Base-by-base conservation (phyloP, 257 asterid species). In the Penstemon newberryi region DNA sequence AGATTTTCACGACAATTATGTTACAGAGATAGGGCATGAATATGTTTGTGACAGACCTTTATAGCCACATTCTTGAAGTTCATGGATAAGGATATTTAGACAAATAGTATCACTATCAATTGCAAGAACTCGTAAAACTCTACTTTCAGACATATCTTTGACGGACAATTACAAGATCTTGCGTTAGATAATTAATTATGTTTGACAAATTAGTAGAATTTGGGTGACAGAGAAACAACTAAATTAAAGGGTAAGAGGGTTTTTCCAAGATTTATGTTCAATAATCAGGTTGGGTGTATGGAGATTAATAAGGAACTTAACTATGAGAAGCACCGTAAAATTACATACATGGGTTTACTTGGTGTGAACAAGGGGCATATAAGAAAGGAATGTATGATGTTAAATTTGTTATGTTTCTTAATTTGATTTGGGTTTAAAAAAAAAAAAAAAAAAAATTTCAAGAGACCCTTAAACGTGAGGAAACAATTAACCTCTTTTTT, bases 71-170 rank as follows among this genome's bases (percentile, higher is more conserved):
- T 63, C 43, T 39, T 46, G 56, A 25, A 63, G 68, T n/a, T 2
- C 25, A 10, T 44, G 15, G 11, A 44, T 3, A 19, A 63, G 68
- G 4, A 46, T 19, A 45, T 4, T 25, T 19, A 63, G 68, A 33
- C 44, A 63, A 63, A 63, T 45, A 4, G 54, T 33, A 8, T 63
- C 68, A 47, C 47, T 56, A 47, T 63, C 68, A 63, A 63, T 13
- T 2, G 68, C 68, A 46, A 63, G 68, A 19, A 63, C 68, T 5
- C 68, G 18, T 5, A 63, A 47, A 47, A 63, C 57, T 19, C 68
- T 11, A 46, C 11, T 33, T 46, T 63, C 44, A 3, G 57, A 33
- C 68, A 63, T 63, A 33, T 36, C 25, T 19, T 33, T 5, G 7
- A 60, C 6, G 38, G 45, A 2, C 33, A 59, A 36, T n/a, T 13